phyloP scores from a whole-genome alignment of 2,329 filamentous ascomycete species.

The Ceratocystis albifundus region DNA sequence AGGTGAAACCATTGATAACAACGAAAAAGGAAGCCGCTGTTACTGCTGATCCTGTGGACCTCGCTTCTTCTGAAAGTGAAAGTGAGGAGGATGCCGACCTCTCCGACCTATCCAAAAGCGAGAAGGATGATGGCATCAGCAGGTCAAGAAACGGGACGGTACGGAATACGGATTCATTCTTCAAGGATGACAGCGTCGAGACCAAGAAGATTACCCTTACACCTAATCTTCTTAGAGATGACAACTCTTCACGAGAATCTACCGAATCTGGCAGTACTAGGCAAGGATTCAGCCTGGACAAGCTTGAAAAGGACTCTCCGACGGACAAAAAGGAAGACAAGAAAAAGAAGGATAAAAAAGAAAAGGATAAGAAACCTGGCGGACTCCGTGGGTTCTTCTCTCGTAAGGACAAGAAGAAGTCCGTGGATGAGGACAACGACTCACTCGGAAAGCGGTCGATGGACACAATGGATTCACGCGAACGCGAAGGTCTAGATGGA shows the following conservation, averaged over 20 bases:
- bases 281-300: constrained; percentile 61
- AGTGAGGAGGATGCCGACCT: constrained; percentile 12
- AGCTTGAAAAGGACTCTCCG: constrained; percentile 42
- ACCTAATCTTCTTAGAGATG: constrained; percentile 80
- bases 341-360: constrained; percentile 60
- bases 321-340: constrained; percentile 60
- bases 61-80: neutral
- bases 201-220: constrained; percentile 97
- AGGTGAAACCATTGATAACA: constrained; percentile 40
- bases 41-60: neutral
- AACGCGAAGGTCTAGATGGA: constrained; percentile 10
- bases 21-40: constrained; percentile 32
- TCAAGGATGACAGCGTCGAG: constrained; percentile 88
- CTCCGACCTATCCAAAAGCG: neutral
- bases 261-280: constrained; percentile 39
- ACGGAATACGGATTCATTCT: constrained; percentile 90
- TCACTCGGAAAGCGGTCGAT: constrained; percentile 32
- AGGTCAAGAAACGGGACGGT: constrained; percentile 76
- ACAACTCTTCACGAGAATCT: constrained; percentile 49
- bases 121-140: constrained; percentile 36
- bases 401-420: constrained; percentile 49
- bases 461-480: constrained; percentile 21
- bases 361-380: constrained; percentile 54
- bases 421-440: constrained; percentile 47
- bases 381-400: constrained; percentile 51